Base-by-base conservation (phyloP, 2,329 filamentous ascomycete species). In the Xylaria sp. region DNA sequence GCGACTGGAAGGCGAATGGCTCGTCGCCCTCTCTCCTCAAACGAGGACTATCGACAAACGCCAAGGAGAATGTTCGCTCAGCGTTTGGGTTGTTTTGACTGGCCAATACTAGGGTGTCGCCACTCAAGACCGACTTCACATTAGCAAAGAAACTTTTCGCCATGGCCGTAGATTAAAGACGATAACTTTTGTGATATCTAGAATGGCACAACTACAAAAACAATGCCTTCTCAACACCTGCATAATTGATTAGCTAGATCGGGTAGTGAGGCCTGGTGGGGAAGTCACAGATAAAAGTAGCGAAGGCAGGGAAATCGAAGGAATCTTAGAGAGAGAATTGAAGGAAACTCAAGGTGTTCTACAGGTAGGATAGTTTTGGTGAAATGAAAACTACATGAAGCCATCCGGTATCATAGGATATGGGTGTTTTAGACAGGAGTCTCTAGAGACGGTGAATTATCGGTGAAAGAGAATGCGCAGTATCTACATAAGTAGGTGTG, bases 121-220 rank as follows among this genome's bases (percentile, higher is more conserved):
- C 96, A 78, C 94, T 98, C 78, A 97, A 85, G 75, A 97, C 93
- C 80, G 92, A 93, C 87, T 99, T 99, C 82, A 98, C 94, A 77
- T 90, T 92, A 79, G 91, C 89, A 80, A 89, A 81, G 76, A 88
- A 88, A 63, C 81, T 81, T 79, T 86, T 87, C 62, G 77, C 75
- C 77, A 78, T 79, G 44, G 66, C 73, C 69, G 65, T 58, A 58
- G 66, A 51, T 65, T 60, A 35, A 81, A 82, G 84, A 87, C 85
- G 76, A 66, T 82, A 40, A n/a, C 6, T 42, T n/a, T n/a, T 57
- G 58, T 62, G 23, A 40, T 66, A 27, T 66, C 35, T 77, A 68
- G 73, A 68, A 73, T 74, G 71, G 58, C 32, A 64, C 60, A 70
- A 66, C n/a, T 21, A 29, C 18, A 59, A 67, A 74, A 72, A 54